A percentile compares a stretch with the other conserved stretches of the same genome.
Evolutionary conservation across 345 rosid genomes (phyloP).

Genomic region (Garcia nutans): DNA sequence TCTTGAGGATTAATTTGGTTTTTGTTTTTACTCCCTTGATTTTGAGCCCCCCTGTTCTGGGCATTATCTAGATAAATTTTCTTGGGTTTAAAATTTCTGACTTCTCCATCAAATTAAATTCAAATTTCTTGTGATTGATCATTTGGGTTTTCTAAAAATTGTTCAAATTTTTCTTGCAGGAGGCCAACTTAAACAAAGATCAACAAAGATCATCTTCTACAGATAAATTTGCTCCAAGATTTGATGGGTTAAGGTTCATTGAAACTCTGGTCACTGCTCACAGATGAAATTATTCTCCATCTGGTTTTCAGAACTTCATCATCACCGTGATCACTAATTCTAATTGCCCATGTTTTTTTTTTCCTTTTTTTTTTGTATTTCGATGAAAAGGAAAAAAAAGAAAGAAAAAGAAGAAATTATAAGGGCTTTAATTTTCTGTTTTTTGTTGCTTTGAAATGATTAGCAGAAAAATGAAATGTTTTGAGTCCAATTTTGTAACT

Average conservation of each 20-base stretch:
- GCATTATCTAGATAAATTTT: background rate
- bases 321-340: conserved; percentile 3
- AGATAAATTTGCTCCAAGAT: conserved; percentile 34
- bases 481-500: background rate
- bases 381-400: background rate
- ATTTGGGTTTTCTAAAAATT: too few species aligned
- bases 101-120: background rate
- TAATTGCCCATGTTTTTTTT: background rate
- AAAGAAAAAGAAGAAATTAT: background rate
- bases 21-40: background rate
- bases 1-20: background rate
- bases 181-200: conserved; percentile 9
- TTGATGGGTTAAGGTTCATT: conserved; percentile 36
- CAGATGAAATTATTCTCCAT: conserved; percentile 5
- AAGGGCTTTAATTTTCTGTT: background rate
- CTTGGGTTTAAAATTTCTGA: too few species aligned
- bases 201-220: conserved; percentile 10
- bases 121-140: background rate
- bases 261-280: conserved; percentile 37
- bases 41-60: background rate
- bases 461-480: background rate
- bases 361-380: background rate
- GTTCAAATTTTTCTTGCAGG: conserved; percentile 1
- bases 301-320: background rate
- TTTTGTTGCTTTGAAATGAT: background rate